Evolutionary conservation across 139 green algal species (phyloP), one percentile per base, ranked within the genome.

Genomic region (Coelastrella sp.): DNA sequence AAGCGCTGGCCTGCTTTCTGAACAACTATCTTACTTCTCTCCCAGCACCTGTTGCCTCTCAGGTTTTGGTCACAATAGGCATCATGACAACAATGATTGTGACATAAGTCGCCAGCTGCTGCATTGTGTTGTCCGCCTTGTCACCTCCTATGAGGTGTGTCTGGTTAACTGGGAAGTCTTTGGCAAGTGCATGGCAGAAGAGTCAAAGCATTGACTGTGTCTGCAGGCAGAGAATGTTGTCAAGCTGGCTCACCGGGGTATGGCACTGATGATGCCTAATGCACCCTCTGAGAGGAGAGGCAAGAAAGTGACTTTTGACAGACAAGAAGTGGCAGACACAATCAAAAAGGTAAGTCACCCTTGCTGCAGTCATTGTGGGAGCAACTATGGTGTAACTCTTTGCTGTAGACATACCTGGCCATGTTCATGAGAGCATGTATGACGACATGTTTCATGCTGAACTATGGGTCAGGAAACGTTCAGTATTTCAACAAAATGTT

Each of bases 261-360:
- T 72, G 63, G 63, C 63, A 25, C 3, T 72, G 11, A 72, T 72
- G 63, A 40, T 72, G 63, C 63, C 63, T 11, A 41, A 72, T 5
- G 19, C 30, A 3, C 30, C 63, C 3, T 27, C 63, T 43, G 0
- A 5, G 2, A 40, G 63, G 5, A 13, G 41, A 6, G 30, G 32
- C n/a, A 45, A 21, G 11, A 72, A 45, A 3, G 63, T 27, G 0
- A 72, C 63, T 23, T 72, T 72, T 30, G 27, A 72, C 27, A 27
- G 63, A 25, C 63, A 72, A 41, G 30, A 72, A 11, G 63, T 72
- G 17, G 63, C 63, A 72, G 63, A 72, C 19, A 72, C 63, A 23
- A 72, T 72, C 27, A 23, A 25, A 19, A 21, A 72, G 63, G 63
- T 72, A 25, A 11, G 27, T 5, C 3, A 1, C 6, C 11, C 6